These are phyloP conservation scores for Arthrobotrys entomopaga DNA, from an alignment of 2,329 filamentous ascomycete species.

Conservation along the genomic window DNA sequence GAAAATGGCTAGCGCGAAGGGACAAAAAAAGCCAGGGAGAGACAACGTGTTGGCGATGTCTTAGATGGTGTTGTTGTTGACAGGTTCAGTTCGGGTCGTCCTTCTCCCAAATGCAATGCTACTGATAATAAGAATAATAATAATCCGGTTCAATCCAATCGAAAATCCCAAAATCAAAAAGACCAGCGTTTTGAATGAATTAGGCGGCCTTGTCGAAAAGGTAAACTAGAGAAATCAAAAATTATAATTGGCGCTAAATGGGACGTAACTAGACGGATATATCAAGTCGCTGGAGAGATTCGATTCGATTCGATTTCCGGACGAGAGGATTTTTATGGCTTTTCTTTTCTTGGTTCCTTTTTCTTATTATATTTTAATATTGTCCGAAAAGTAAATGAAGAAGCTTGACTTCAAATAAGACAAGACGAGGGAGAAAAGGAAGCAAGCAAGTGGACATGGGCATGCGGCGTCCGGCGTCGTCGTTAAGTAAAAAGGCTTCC, in stretches of 20 bases:
- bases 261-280: conserved; percentile 24
- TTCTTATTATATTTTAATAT: conserved; percentile 1
- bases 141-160: background rate
- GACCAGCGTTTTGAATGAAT: background rate
- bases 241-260: conserved; percentile 31
- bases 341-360: conserved; percentile 2
- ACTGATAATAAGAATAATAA: too few relatives aligned
- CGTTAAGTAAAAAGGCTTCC: conserved; percentile 36
- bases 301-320: conserved; percentile 2
- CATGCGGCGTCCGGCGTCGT: conserved; percentile 21
- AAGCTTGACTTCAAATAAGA: conserved; percentile 10
- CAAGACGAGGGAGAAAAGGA: conserved; percentile 15
- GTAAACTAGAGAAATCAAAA: background rate
- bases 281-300: conserved; percentile 33
- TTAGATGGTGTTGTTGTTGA: conserved; percentile 41
- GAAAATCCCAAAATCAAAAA: background rate
- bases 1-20: conserved; percentile 5
- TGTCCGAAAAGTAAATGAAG: conserved; percentile 10
- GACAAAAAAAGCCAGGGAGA: conserved; percentile 32
- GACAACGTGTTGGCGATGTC: conserved; percentile 46
- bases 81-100: conserved; percentile 22
- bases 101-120: too few relatives aligned
- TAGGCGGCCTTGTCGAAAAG: conserved; percentile 11
- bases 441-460: background rate
- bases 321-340: background rate